These are phyloP conservation scores for Agaricus bisporus DNA, from an alignment of 768 basidiomycete genomes.

Conservation along the genomic window DNA sequence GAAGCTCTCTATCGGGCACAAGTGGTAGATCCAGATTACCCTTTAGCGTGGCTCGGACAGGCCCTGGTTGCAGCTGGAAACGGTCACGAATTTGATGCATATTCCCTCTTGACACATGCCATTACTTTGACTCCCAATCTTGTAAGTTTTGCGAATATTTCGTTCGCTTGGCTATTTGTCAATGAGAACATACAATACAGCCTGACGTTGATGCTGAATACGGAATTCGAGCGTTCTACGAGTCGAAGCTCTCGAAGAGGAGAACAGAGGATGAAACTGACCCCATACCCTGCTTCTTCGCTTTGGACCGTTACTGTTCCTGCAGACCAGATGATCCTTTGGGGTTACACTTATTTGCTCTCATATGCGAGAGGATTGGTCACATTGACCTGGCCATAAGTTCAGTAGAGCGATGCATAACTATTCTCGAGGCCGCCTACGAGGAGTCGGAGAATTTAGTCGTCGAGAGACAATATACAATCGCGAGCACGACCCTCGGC, in stretches of 20 bases:
- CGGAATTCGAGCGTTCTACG: constrained; percentile 52
- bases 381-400: constrained; percentile 55
- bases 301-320: constrained; percentile 69
- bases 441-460: constrained; percentile 79
- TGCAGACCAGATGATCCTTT: constrained; percentile 62
- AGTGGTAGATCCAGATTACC: constrained; percentile 85
- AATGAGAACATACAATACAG: constrained; percentile 29
- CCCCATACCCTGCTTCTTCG: constrained; percentile 75
- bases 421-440: constrained; percentile 78
- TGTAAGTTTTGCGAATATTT: constrained; percentile 33
- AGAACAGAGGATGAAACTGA: constrained; percentile 28
- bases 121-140: constrained; percentile 50
- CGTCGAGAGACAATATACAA: constrained; percentile 73
- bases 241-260: constrained; percentile 10
- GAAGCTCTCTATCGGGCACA: constrained; percentile 86
- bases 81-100: constrained; percentile 55
- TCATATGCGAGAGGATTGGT: constrained; percentile 81
- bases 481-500: constrained; percentile 79
- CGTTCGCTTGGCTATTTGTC: background rate
- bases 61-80: constrained; percentile 60
- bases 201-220: constrained; percentile 79
- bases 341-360: constrained; percentile 76
- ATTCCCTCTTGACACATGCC: constrained; percentile 69
- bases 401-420: constrained; percentile 56
- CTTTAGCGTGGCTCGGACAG: constrained; percentile 88